Conservation (phyloP, 352 stramenopile genomes). For the Globisporangium carolinianum region DNA sequence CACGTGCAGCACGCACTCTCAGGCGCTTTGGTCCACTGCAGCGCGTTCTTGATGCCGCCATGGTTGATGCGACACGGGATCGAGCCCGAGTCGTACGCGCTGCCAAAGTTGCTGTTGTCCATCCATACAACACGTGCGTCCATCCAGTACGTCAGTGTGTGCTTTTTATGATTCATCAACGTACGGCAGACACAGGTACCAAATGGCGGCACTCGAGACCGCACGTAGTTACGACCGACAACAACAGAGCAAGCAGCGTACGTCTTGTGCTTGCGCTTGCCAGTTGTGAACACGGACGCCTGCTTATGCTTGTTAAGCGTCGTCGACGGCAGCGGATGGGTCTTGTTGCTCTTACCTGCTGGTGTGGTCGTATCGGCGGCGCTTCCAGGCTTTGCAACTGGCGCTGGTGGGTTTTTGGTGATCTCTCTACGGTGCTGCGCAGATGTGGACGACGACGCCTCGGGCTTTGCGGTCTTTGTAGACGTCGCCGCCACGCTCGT, state of each 20-base stretch:
- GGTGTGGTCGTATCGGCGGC: background rate
- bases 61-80: slow-evolving; percentile 81
- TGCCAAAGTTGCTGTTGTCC: slow-evolving; percentile 49
- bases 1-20: slow-evolving; percentile 25
- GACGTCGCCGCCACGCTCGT: background rate
- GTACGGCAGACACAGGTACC: too few relatives aligned
- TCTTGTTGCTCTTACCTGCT: slow-evolving; percentile 2
- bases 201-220: too few relatives aligned
- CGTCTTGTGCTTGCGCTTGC: slow-evolving; percentile 77
- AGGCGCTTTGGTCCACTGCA: slow-evolving; percentile 68
- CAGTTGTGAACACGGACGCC: slow-evolving; percentile 51
- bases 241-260: slow-evolving; percentile 16
- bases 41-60: slow-evolving; percentile 56
- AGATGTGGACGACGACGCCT: slow-evolving; percentile 5
- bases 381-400: slow-evolving; percentile 10
- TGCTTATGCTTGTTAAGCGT: slow-evolving; percentile 71
- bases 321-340: slow-evolving; percentile 41
- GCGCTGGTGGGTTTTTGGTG: slow-evolving; percentile 14
- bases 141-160: background rate
- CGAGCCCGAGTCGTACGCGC: slow-evolving; percentile 52
- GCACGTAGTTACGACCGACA: too few relatives aligned
- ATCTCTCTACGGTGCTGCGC: slow-evolving; percentile 8
- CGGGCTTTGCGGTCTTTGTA: background rate
- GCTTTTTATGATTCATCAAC: too few relatives aligned
- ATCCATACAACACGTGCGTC: too few relatives aligned